phyloP scores from a whole-genome alignment of 805 yeast species.

The Komagataella pastoris region DNA sequence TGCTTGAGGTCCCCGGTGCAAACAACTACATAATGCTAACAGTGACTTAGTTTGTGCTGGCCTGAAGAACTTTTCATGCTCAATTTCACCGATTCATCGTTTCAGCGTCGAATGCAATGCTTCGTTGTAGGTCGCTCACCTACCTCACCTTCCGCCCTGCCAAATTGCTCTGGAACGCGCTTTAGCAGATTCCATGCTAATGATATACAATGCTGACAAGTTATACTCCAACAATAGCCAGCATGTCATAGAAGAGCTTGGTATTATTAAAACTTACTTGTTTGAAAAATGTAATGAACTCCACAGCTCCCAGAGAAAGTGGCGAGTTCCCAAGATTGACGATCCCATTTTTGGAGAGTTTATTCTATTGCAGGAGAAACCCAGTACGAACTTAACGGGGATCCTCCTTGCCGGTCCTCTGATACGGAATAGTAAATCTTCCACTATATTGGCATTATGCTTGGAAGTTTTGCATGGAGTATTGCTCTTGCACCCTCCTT shows the following conservation, averaged over 20 bases:
- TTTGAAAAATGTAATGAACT: background rate
- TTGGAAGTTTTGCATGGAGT: conserved; percentile 42
- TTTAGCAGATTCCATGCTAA: background rate
- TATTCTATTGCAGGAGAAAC: conserved; percentile 33
- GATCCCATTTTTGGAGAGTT: conserved; percentile 24
- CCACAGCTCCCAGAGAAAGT: conserved; percentile 4
- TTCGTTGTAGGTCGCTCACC: background rate
- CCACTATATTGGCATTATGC: conserved; percentile 9
- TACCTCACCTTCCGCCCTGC: background rate
- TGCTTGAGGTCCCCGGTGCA: background rate
- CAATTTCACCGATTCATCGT: background rate
- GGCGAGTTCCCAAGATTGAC: conserved; percentile 14
- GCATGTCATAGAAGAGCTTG: background rate
- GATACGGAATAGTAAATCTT: conserved; percentile 4
- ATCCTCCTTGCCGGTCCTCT: conserved; percentile 18
- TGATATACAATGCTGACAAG: background rate
- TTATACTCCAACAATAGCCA: background rate
- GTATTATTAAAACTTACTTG: background rate
- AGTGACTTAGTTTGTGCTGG: background rate
- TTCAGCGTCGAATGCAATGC: background rate
- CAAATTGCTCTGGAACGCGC: background rate
- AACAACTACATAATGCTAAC: too few species aligned
- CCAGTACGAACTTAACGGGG: conserved; percentile 35
- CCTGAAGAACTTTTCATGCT: too few species aligned
- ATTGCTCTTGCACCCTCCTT: conserved; percentile 41